Base-by-base conservation (phyloP, 73 alveolate species). In the Effrenium voratum region DNA sequence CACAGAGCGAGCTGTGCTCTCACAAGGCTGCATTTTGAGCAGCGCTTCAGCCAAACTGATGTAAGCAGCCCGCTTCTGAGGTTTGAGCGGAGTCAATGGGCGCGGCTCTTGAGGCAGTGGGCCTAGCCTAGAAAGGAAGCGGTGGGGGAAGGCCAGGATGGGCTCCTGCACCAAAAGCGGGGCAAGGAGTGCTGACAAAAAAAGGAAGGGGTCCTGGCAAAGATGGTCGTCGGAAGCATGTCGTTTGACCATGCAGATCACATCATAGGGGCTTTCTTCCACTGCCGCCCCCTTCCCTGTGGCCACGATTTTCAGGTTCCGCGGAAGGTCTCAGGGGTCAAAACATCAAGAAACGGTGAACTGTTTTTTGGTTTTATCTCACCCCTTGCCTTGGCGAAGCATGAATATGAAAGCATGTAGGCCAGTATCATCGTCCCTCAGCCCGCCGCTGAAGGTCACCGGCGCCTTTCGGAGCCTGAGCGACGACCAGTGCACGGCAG, bases 281-380 rank as follows among this genome's bases (percentile, higher is more conserved):
- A 60, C 88, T 2, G 68, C 68, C 41, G 88, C 15, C 28, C 88
- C 88, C 41, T 66, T 60, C 44, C 88, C 88, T 2, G 68, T 44
- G 30, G 15, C 60, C 8, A 66, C 2, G 5, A 77, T 34, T 5
- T 28, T 44, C 5, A 77, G 30, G 66, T 77, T 77, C 68, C 45
- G 88, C 19, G 88, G 88, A 44, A 77, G 60, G n/a, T 77, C 88
- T 77, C 88, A 77, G 66, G 68, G 68, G 5, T 26, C 5, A 16
- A 15, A 44, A 8, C 8, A 26, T 36, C 59, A 19, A n/a, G 2
- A 6, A 40, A 40, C 36, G 63, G 8, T 12, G 4, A 12, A 41
- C 59, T 40, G 85, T 40, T 24, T 41, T 41, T 28, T 40, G 5
- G 85, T 10, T 3, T 13, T 36, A 36, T 12, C 1, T 3, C n/a